These are phyloP conservation scores for Clonostachys solani DNA, from an alignment of 2,329 filamentous ascomycete species.

Conservation along the genomic window DNA sequence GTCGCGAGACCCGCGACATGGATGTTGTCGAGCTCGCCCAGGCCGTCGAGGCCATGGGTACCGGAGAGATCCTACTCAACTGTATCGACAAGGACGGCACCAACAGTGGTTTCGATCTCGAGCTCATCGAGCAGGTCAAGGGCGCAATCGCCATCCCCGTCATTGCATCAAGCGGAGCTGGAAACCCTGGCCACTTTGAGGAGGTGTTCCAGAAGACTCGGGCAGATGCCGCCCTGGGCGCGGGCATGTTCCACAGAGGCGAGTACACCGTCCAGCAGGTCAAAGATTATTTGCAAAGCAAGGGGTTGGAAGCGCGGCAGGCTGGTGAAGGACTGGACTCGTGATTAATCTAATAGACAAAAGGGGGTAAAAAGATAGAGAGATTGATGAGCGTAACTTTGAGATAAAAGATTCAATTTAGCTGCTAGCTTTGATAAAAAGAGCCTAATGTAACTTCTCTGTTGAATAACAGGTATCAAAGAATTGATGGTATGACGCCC, in stretches of 20 bases:
- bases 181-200: conserved; percentile 80
- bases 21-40: conserved; percentile 85
- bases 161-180: conserved; percentile 90
- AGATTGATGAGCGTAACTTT: neutral
- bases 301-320: conserved; percentile 73
- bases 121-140: conserved; percentile 88
- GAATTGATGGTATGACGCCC: too few species aligned
- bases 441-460: too few species aligned
- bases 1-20: conserved; percentile 87
- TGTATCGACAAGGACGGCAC: conserved; percentile 97
- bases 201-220: conserved; percentile 84
- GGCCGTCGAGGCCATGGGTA: conserved; percentile 93
- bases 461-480: too few species aligned
- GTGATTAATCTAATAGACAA: neutral
- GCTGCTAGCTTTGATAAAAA: neutral
- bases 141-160: conserved; percentile 84
- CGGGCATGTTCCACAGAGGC: conserved; percentile 94
- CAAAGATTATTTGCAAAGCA: conserved; percentile 72
- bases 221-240: conserved; percentile 89
- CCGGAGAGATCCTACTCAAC: conserved; percentile 91
- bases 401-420: neutral
- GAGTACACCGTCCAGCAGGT: conserved; percentile 95
- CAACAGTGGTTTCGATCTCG: conserved; percentile 90
- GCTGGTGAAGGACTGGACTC: conserved; percentile 50
- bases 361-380: neutral